Evolutionary conservation across 163 green algal genomes (phyloP).

Genomic region (Trebouxia gelatinosa): DNA sequence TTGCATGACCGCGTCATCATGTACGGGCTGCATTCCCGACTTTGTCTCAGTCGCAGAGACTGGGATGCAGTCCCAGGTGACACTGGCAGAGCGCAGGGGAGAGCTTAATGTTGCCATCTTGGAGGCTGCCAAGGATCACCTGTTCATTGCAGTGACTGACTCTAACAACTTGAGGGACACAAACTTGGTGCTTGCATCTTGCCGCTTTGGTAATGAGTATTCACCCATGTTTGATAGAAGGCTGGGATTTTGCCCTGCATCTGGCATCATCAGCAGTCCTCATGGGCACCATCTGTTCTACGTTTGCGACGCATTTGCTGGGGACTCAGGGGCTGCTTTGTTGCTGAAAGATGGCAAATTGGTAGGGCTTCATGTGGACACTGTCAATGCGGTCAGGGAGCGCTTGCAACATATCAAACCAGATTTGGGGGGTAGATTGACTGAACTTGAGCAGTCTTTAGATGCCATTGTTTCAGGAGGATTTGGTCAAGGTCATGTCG

Average conservation of each 20-base stretch:
- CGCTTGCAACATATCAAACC: neutral
- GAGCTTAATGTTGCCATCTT: neutral
- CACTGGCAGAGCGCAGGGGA: neutral
- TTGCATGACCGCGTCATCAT: neutral
- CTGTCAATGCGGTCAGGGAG: neutral
- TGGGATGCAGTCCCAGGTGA: neutral
- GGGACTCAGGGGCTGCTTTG: neutral
- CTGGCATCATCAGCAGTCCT: neutral
- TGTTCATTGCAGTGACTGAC: neutral
- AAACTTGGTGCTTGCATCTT: neutral
- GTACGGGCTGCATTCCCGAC: neutral
- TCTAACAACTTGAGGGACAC: neutral
- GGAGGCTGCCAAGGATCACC: neutral
- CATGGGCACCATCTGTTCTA: neutral
- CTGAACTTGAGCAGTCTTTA: constrained; percentile 9
- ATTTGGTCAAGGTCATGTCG: constrained; percentile 11
- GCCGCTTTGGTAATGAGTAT: neutral
- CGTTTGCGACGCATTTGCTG: neutral
- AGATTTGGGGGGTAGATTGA: neutral
- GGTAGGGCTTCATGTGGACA: neutral
- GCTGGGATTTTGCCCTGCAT: neutral
- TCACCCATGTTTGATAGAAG: neutral
- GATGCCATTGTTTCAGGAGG: constrained; percentile 15
- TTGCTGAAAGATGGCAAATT: constrained; percentile 14
- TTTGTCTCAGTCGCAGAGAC: neutral